Conservation (phyloP, 306 rosid species). For the Sesbania bispinosa region DNA sequence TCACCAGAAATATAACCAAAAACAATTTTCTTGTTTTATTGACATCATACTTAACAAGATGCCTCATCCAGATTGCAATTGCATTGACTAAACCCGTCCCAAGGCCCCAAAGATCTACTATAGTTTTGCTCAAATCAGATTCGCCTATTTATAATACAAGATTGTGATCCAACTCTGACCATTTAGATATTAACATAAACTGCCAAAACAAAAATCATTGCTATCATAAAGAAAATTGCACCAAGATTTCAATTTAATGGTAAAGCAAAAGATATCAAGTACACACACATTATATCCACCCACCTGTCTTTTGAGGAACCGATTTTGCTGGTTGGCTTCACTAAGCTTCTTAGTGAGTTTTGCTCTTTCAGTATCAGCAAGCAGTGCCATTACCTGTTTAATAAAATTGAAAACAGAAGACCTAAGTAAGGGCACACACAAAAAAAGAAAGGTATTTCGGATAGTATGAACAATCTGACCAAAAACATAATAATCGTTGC, state of each 20-base stretch:
- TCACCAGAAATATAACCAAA: not conserved
- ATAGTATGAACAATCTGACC: not conserved
- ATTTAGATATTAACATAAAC: not conserved
- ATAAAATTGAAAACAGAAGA: slow-evolving; percentile 4
- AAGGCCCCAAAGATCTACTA: not conserved
- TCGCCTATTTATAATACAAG: not conserved
- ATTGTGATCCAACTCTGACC: slow-evolving; percentile 8
- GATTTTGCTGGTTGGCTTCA: slow-evolving; percentile 90
- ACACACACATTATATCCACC: slow-evolving; percentile 6
- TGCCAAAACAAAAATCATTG: slow-evolving; percentile 2
- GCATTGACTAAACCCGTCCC: not conserved
- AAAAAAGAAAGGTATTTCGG: not conserved
- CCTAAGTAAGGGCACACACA: slow-evolving; percentile 7
- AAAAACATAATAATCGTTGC: not conserved
- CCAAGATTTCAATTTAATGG: slow-evolving; percentile 8
- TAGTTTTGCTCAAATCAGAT: not conserved
- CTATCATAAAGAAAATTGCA: slow-evolving; percentile 5
- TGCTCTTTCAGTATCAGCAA: slow-evolving; percentile 70
- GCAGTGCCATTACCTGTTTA: slow-evolving; percentile 55
- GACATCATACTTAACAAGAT: slow-evolving; percentile 13
- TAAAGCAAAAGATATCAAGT: slow-evolving; percentile 2
- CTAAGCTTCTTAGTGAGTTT: slow-evolving; percentile 73
- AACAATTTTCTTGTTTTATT: no score
- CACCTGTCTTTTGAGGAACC: slow-evolving; percentile 95
- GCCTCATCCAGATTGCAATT: slow-evolving; percentile 1